A percentile compares a stretch with the other conserved stretches of the same genome.
These are phyloP conservation scores for Berkeleyomyces basicola DNA, from an alignment of 2,329 filamentous ascomycete species.

Conservation along the genomic window DNA sequence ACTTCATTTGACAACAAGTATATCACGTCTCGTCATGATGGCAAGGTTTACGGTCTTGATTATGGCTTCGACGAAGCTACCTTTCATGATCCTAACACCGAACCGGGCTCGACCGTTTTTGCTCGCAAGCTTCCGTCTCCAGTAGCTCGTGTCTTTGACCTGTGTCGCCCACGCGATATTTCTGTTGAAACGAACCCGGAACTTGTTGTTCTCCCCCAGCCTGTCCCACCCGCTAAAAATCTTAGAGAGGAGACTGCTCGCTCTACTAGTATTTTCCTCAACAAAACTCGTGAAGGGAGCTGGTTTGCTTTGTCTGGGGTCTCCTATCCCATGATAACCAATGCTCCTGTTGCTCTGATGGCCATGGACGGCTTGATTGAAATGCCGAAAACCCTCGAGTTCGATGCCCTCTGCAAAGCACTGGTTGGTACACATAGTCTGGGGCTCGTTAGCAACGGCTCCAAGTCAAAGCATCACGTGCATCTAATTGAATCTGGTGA, in stretches of 20 bases:
- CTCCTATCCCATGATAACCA: constrained; percentile 70
- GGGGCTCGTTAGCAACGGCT: constrained; percentile 23
- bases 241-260: constrained; percentile 35
- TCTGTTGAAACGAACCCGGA: constrained; percentile 48
- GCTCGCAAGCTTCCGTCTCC: constrained; percentile 56
- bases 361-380: constrained; percentile 33
- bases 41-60: constrained; percentile 50
- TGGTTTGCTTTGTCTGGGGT: constrained; percentile 90
- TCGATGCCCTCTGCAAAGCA: constrained; percentile 37
- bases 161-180: constrained; percentile 58
- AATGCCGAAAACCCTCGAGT: constrained; percentile 16
- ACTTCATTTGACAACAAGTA: constrained; percentile 73
- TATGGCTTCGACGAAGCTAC: constrained; percentile 48
- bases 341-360: constrained; percentile 36
- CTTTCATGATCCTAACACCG: constrained; percentile 10
- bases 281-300: constrained; percentile 67
- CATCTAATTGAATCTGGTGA: constrained; percentile 24
- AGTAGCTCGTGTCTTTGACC: constrained; percentile 76
- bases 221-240: constrained; percentile 43
- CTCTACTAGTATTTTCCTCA: constrained; percentile 60
- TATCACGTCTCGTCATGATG: constrained; percentile 74
- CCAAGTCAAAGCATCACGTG: constrained; percentile 21
- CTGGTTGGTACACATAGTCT: constrained; percentile 58
- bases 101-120: constrained; percentile 39
- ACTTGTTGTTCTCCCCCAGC: constrained; percentile 74